Base-by-base conservation (phyloP, 1,139 yeast species). In the Blastobotrys arbuscula region DNA sequence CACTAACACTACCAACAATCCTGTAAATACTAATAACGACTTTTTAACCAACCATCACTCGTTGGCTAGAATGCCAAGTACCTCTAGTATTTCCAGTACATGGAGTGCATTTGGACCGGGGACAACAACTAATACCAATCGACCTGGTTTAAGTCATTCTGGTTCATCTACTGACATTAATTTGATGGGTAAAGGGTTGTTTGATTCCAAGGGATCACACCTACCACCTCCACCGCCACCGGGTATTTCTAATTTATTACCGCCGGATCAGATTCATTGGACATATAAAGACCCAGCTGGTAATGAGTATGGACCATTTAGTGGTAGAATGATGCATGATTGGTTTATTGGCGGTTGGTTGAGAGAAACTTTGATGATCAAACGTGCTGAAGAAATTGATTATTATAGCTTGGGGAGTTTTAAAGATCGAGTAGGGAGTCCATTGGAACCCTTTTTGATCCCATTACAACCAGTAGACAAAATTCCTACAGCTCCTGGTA, bases 291-390 rank as follows among this genome's bases (percentile, higher is more conserved):
- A 87, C 62, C 81, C 87, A 0, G 66, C 75, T 42, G 87, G 86
- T 1, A 75, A 69, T 48, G 82, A 80, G 53, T 95, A 85, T 61
- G 96, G 96, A 21, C 95, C 96, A 2, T 87, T 86, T 63, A 73
- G 74, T 47, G 89, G 94, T 1, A 67, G 71, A 24, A 68, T 77
- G 70, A 87, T 87, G 96, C 94, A 86, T 55, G 79, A 73, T 47
- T 87, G 96, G 96, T 77, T 76, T 53, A 63, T 75, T 5, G 78
- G 76, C 30, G 81, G 82, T 1, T 85, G 84, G 66, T 72, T 87
- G 54, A 71, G 70, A 45, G 73, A 72, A 15, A 79, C 77, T 50
- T 68, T 87, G 55, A 68, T 70, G 43, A 71, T 87, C 49, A 75
- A 85, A 53, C 74, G 90, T 39, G 59, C 56, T 2, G 71, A 68